Percentiles rank a stretch among this genome's conserved stretches.
Conservation (phyloP, 768 basidiomycete species). For the Tylopilus intermedius region DNA sequence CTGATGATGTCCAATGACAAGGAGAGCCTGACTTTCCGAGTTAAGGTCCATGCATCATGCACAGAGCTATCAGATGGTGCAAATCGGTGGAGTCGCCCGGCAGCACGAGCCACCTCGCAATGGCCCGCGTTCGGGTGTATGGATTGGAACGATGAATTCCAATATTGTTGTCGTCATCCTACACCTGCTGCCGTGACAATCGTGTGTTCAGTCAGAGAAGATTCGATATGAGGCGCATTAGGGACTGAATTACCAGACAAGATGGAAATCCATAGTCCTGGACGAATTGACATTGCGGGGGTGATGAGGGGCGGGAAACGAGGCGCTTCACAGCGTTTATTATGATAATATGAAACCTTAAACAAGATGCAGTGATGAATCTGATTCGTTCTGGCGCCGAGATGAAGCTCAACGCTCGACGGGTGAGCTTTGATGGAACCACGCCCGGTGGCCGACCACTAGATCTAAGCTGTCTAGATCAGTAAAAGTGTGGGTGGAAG, state of each 20-base stretch:
- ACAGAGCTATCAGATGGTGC: conserved; percentile 1
- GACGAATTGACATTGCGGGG: conserved; percentile 18
- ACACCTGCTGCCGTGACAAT: conserved; percentile 14
- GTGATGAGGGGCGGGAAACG: conserved; percentile 18
- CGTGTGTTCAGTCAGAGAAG: conserved; percentile 16
- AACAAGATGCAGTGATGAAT: conserved; percentile 5
- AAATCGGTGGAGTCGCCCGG: conserved; percentile 1
- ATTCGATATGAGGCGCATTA: conserved; percentile 10
- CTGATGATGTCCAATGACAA: conserved; percentile 7
- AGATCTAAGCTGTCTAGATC: conserved; percentile 4
- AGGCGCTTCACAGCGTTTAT: conserved; percentile 5
- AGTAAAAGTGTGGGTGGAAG: conserved; percentile 13
- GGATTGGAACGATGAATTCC: not conserved
- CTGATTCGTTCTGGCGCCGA: conserved; percentile 24
- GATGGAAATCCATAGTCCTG: conserved; percentile 15
- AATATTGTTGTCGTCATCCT: conserved; percentile 7
- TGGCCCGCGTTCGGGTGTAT: conserved; percentile 4
- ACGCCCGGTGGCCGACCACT: not conserved
- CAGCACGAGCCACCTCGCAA: not conserved
- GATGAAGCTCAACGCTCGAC: conserved; percentile 15
- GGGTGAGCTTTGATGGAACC: conserved; percentile 5
- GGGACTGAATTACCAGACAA: conserved; percentile 6
- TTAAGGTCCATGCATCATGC: conserved; percentile 9
- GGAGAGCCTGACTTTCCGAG: conserved; percentile 5
- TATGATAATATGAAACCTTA: conserved; percentile 23